Base-by-base conservation (phyloP, 2,329 filamentous ascomycete genomes). In the Nothophoma quercina region DNA sequence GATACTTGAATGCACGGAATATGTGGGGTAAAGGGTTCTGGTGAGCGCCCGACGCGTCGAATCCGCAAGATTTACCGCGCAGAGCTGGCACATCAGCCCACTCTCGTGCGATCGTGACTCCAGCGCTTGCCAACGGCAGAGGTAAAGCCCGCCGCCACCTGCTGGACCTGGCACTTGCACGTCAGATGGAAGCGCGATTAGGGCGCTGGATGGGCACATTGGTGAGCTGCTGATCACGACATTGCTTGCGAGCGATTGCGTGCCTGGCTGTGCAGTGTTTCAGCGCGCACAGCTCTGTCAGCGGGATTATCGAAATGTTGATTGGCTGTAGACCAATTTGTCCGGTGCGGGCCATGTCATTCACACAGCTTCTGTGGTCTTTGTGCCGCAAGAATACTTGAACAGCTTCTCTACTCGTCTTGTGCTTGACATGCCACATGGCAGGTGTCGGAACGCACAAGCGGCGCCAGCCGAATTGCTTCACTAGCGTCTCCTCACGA, bases 1-100 rank as follows among this genome's bases (percentile, higher is more conserved):
- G 21, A 42, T 41, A 36, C 16, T 42, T 44, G 43, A 45, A 49
- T 29, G 21, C 22, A 23, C 26, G 49, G 39, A 26, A 47, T 21
- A 36, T 52, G 49, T 55, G 47, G 49, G 45, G 48, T 50, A 41
- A 4, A 19, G 15, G 10, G n/a, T 26, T 30, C n/a, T 36, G 10
- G 33, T 44, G 32, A 25, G 51, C 39, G 21, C 35, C 19, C 43
- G 40, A 51, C n/a, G 30, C 23, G 42, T 28, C 42, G 18, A 8
- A 19, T 18, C 34, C 19, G 28, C 26, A 48, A 29, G 45, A 7
- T 22, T 25, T 19, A 26, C 29, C 30, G 25, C 30, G 29, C 19
- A 5, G 26, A n/a, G 29, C 18, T 13, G 26, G n/a, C 29, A 18
- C 15, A 59, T 67, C 64, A 67, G 59, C 63, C 64, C 64, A 67